These are phyloP conservation scores for Ophiostoma angusticollis DNA, from an alignment of 2,329 filamentous ascomycete species.

Conservation along the genomic window DNA sequence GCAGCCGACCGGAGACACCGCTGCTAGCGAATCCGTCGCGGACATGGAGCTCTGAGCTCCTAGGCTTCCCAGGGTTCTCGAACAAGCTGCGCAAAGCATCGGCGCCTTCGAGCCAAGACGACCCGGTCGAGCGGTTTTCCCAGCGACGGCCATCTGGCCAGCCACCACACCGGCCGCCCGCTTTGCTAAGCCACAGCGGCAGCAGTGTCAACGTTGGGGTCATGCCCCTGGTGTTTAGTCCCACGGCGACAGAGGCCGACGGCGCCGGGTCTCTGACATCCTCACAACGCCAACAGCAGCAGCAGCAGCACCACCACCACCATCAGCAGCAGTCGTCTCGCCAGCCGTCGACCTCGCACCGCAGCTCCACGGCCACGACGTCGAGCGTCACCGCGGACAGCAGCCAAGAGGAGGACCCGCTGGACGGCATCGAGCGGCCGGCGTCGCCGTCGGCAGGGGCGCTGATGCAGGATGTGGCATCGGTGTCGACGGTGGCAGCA, in stretches of 20 bases:
- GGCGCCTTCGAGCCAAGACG: slow-evolving; percentile 37
- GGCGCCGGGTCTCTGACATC: neutral
- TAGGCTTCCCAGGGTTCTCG: slow-evolving; percentile 30
- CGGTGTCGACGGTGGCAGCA: slow-evolving; percentile 76
- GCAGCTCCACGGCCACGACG: neutral
- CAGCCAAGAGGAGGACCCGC: slow-evolving; percentile 32
- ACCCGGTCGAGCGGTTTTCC: slow-evolving; percentile 27
- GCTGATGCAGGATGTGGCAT: slow-evolving; percentile 71
- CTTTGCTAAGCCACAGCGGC: slow-evolving; percentile 22
- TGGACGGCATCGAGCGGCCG: slow-evolving; percentile 41
- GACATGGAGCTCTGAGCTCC: slow-evolving; percentile 42
- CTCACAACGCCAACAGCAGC: neutral
- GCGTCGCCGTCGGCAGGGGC: slow-evolving; percentile 46
- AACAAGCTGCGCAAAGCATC: slow-evolving; percentile 33
- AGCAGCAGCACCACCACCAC: neutral
- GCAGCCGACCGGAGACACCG: slow-evolving; percentile 42
- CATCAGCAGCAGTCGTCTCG: neutral
- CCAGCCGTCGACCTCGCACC: slow-evolving; percentile 1
- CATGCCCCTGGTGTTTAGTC: slow-evolving; percentile 29
- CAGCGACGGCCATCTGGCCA: slow-evolving; percentile 38
- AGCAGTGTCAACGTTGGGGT: slow-evolving; percentile 10
- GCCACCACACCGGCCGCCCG: slow-evolving; percentile 28
- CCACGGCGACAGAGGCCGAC: slow-evolving; percentile 19
- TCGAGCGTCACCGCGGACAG: slow-evolving; percentile 1
- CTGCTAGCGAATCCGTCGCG: slow-evolving; percentile 33